Conservation (phyloP, 495 filamentous ascomycete genomes). For the Penicillium soppii region DNA sequence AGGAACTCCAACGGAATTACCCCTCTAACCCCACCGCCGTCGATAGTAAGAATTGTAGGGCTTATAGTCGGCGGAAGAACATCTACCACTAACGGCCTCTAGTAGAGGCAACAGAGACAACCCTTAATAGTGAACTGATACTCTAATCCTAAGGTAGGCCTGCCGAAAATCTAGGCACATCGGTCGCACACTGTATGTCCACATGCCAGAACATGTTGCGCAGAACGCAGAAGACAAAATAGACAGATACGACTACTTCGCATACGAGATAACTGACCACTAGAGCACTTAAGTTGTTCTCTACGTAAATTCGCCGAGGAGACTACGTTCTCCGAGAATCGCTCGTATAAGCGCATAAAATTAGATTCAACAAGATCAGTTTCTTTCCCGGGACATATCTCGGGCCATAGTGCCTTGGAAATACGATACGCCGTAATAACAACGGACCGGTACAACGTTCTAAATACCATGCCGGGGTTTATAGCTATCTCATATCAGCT, state of each 20-base stretch:
- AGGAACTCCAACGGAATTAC: conserved; percentile 35
- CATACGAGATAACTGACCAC: conserved; percentile 7
- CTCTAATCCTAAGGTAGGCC: conserved; percentile 8
- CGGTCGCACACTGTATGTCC: conserved; percentile 30
- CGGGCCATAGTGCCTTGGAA: conserved; percentile 9
- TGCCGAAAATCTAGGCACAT: conserved; percentile 27
- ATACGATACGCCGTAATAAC: conserved; percentile 7
- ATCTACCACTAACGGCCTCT: conserved; percentile 15
- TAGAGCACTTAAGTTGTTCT: conserved; percentile 9
- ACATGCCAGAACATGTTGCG: conserved; percentile 28
- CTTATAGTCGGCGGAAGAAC: conserved; percentile 33
- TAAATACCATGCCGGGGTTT: conserved; percentile 19
- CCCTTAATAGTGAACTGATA: conserved; percentile 19
- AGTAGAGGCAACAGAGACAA: conserved; percentile 18
- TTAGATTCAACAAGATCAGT: conserved; percentile 11
- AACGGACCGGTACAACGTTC: conserved; percentile 14
- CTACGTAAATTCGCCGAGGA: conserved; percentile 6
- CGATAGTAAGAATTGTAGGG: conserved; percentile 34
- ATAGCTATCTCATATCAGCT: conserved; percentile 12
- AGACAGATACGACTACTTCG: conserved; percentile 22
- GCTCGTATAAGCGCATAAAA: conserved; percentile 1
- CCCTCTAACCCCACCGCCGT: conserved; percentile 32
- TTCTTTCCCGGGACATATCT: conserved; percentile 4
- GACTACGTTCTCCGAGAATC: neutral
- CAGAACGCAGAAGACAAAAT: conserved; percentile 21